These are phyloP conservation scores for Candida xyloterini DNA, from an alignment of 805 yeast genomes.

Conservation along the genomic window DNA sequence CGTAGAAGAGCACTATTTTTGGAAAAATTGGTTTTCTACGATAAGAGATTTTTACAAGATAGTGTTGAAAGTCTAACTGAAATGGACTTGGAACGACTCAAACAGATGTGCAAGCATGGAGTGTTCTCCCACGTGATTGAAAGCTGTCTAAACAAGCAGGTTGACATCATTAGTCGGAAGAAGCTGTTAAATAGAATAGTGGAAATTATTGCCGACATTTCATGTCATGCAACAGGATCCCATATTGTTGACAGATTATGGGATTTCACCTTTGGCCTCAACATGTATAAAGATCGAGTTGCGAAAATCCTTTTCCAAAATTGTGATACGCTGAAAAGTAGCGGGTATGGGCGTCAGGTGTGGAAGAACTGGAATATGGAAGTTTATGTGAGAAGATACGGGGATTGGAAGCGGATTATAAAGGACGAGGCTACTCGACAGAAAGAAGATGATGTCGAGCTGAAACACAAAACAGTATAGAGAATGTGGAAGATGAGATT, in stretches of 20 bases:
- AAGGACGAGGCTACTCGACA: slow-evolving; percentile 25
- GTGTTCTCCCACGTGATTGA: slow-evolving; percentile 90
- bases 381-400: slow-evolving; percentile 63
- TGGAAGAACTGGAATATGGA: slow-evolving; percentile 97
- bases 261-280: slow-evolving; percentile 72
- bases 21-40: slow-evolving; percentile 70
- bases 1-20: slow-evolving; percentile 73
- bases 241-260: slow-evolving; percentile 85
- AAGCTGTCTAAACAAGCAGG: slow-evolving; percentile 48
- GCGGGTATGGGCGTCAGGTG: slow-evolving; percentile 83
- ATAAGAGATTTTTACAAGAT: slow-evolving; percentile 53
- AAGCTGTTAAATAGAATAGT: slow-evolving; percentile 65
- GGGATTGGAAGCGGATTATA: slow-evolving; percentile 75
- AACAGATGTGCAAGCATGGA: slow-evolving; percentile 82
- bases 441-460: slow-evolving; percentile 1
- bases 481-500: neutral
- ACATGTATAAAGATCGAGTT: slow-evolving; percentile 81
- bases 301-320: slow-evolving; percentile 63
- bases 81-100: slow-evolving; percentile 56
- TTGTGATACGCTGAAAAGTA: slow-evolving; percentile 71
- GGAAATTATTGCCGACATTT: slow-evolving; percentile 50
- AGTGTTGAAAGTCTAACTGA: slow-evolving; percentile 59
- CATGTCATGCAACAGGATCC: slow-evolving; percentile 88
- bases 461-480: slow-evolving; percentile 1
- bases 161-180: slow-evolving; percentile 49